phyloP scores from a whole-genome alignment of 2,329 filamentous ascomycete genomes.

The Aspergillus candidus region DNA sequence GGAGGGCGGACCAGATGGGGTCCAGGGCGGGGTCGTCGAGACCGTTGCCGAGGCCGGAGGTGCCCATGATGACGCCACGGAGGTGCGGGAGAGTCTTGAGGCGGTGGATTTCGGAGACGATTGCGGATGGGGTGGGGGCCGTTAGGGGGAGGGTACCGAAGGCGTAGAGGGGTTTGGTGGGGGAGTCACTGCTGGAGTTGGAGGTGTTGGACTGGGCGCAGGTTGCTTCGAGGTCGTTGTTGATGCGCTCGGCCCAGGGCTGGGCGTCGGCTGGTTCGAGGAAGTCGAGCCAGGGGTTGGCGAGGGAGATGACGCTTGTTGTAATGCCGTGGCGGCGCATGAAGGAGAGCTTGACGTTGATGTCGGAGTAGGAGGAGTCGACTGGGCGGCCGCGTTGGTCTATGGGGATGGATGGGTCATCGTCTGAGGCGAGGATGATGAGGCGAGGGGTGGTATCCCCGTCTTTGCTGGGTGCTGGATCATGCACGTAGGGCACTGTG shows the following conservation, averaged over 20 bases:
- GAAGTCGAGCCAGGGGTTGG: conserved; percentile 94
- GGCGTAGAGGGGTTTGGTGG: conserved; percentile 57
- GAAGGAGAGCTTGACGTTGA: conserved; percentile 73
- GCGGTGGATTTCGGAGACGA: conserved; percentile 56
- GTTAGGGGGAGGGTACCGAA: conserved; percentile 78
- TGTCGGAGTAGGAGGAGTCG: conserved; percentile 74
- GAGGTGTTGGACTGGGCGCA: conserved; percentile 48
- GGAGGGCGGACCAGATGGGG: conserved; percentile 64
- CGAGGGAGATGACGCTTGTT: conserved; percentile 78
- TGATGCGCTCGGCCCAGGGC: conserved; percentile 61
- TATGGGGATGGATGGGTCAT: conserved; percentile 34
- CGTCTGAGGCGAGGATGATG: conserved; percentile 44
- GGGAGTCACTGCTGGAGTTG: conserved; percentile 14
- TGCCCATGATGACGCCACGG: conserved; percentile 83
- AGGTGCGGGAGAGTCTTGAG: conserved; percentile 60
- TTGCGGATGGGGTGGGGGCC: conserved; percentile 56
- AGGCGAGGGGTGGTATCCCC: conserved; percentile 32
- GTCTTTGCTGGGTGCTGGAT: conserved; percentile 23
- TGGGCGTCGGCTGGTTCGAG: conserved; percentile 57
- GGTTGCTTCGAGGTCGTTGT: conserved; percentile 68
- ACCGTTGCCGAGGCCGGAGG: conserved; percentile 70
- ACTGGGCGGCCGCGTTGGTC: conserved; percentile 67
- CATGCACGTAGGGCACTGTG: conserved; percentile 41
- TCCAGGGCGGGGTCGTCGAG: conserved; percentile 72
- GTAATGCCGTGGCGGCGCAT: conserved; percentile 81